phyloP scores from a whole-genome alignment of 2,329 filamentous ascomycete species.

The Epichloe bromicola region DNA sequence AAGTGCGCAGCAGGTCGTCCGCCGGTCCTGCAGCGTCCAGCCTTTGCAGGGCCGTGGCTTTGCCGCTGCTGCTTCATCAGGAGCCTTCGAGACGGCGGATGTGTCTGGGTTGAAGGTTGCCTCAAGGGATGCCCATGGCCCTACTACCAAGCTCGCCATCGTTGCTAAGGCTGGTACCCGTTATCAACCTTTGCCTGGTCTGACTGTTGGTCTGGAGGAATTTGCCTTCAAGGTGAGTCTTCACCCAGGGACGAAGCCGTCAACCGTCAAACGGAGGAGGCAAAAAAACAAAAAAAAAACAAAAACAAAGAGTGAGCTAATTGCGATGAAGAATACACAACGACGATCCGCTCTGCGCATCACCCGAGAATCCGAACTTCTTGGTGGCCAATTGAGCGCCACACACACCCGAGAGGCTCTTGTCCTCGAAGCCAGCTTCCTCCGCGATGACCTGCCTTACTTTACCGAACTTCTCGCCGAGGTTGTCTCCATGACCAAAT shows the following conservation, averaged over 20 bases:
- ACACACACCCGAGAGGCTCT: conserved; percentile 90
- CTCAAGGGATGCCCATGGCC: conserved; percentile 75
- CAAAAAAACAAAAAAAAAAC: neutral
- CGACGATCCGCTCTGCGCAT: conserved; percentile 86
- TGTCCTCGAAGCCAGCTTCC: conserved; percentile 86
- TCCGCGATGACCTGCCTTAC: conserved; percentile 91
- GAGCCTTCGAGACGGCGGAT: conserved; percentile 80
- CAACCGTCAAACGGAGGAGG: conserved; percentile 5
- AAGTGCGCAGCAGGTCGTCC: conserved; percentile 44
- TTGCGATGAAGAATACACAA: conserved; percentile 59
- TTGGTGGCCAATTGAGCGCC: conserved; percentile 78
- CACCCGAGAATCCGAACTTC: conserved; percentile 85
- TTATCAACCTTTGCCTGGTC: conserved; percentile 79
- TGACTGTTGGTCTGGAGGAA: conserved; percentile 80
- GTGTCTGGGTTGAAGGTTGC: conserved; percentile 84
- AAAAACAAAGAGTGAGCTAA: conserved; percentile 28
- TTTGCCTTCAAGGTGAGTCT: conserved; percentile 84
- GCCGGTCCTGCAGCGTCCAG: conserved; percentile 44
- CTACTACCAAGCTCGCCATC: conserved; percentile 80
- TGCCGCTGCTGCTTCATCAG: conserved; percentile 50
- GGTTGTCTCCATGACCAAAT: conserved; percentile 80
- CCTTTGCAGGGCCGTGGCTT: conserved; percentile 37
- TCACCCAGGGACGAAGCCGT: conserved; percentile 4
- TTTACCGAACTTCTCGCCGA: conserved; percentile 92
- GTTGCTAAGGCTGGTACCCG: conserved; percentile 90